These are phyloP conservation scores for Malus asiatica DNA, from an alignment of 306 rosid genomes.

Conservation along the genomic window DNA sequence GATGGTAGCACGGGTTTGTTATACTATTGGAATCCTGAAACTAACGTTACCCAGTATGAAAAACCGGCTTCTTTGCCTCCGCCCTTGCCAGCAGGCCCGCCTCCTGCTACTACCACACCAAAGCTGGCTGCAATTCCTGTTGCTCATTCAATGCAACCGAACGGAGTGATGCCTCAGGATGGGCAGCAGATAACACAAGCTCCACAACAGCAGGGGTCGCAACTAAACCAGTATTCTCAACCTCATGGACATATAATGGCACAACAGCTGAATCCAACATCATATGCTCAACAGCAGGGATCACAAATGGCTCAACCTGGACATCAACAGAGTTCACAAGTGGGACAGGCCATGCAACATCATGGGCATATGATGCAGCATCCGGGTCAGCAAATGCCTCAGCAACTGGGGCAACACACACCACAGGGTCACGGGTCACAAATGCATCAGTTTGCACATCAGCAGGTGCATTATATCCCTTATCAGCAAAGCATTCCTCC, in stretches of 20 bases:
- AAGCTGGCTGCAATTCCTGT: slow-evolving; percentile 54
- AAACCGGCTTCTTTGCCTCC: slow-evolving; percentile 51
- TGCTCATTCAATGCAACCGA: slow-evolving; percentile 33
- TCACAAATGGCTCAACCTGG: slow-evolving; percentile 43
- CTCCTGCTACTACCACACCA: slow-evolving; percentile 34
- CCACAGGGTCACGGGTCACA: slow-evolving; percentile 53
- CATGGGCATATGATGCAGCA: slow-evolving; percentile 51
- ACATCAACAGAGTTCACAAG: slow-evolving; percentile 45
- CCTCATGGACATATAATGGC: slow-evolving; percentile 50
- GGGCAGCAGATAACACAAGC: slow-evolving; percentile 50
- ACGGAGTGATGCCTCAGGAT: slow-evolving; percentile 38
- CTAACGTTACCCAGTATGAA: slow-evolving; percentile 86
- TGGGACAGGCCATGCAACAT: slow-evolving; percentile 40
- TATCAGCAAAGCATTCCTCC: slow-evolving; percentile 56
- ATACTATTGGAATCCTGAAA: slow-evolving; percentile 96
- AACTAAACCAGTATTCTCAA: slow-evolving; percentile 36
- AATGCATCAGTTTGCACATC: slow-evolving; percentile 49
- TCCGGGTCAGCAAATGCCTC: slow-evolving; percentile 44
- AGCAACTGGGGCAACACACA: slow-evolving; percentile 37
- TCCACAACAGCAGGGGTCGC: slow-evolving; percentile 50
- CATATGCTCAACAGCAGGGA: slow-evolving; percentile 40
- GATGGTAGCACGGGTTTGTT: slow-evolving; percentile 77
- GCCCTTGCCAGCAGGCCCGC: slow-evolving; percentile 43
- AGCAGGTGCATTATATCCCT: slow-evolving; percentile 55
- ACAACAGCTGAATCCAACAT: slow-evolving; percentile 42